phyloP scores from a whole-genome alignment of 2,329 filamentous ascomycete genomes.

The Aspergillus uvarum region DNA sequence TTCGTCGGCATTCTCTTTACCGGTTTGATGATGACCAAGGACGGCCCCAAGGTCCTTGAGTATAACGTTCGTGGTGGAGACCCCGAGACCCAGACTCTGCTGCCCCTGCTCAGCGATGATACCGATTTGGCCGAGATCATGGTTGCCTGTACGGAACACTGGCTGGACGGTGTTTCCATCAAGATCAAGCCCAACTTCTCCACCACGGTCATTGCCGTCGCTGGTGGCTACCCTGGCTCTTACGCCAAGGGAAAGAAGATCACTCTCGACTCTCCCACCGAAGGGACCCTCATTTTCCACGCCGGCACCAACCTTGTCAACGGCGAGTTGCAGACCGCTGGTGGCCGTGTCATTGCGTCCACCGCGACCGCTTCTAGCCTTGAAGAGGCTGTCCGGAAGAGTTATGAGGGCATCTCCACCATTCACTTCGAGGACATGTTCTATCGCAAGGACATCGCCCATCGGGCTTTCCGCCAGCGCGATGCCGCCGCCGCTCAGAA shows the following conservation, averaged over 20 bases:
- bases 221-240: constrained; percentile 82
- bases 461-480: constrained; percentile 56
- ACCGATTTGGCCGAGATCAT: constrained; percentile 87
- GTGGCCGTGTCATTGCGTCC: constrained; percentile 91
- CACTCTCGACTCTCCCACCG: constrained; percentile 53
- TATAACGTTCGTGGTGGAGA: constrained; percentile 94
- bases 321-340: constrained; percentile 70
- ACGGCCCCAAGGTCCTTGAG: constrained; percentile 79
- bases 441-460: constrained; percentile 88
- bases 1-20: constrained; percentile 48
- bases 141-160: constrained; percentile 76
- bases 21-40: constrained; percentile 86
- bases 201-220: constrained; percentile 89
- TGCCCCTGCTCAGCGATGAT: constrained; percentile 73
- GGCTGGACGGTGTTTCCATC: constrained; percentile 68
- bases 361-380: constrained; percentile 75
- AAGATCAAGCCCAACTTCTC: constrained; percentile 70
- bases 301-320: constrained; percentile 73
- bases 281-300: constrained; percentile 78
- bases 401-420: constrained; percentile 77
- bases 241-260: constrained; percentile 78
- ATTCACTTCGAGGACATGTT: constrained; percentile 89
- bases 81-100: constrained; percentile 83
- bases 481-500: constrained; percentile 22
- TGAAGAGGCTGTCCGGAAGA: constrained; percentile 77